Conservation (phyloP, 2,329 filamentous ascomycete species). For the Pseudogymnoascus sp. region DNA sequence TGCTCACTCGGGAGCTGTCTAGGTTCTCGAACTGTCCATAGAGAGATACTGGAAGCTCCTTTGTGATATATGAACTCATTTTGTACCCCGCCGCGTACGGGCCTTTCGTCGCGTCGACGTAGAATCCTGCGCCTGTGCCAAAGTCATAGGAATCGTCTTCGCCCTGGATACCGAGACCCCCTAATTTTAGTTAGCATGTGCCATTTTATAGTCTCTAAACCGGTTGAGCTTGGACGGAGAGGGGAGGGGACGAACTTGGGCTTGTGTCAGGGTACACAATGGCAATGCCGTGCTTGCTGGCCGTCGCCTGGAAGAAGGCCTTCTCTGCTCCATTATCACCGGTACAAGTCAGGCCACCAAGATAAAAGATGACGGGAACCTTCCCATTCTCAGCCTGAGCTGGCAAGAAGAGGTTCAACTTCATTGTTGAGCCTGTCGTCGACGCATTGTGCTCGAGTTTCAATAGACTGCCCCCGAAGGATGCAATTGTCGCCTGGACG, state of each 20-base stretch:
- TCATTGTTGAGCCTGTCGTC: constrained; percentile 79
- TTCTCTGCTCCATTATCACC: constrained; percentile 77
- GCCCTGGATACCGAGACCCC: constrained; percentile 68
- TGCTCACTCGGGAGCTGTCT: constrained; percentile 63
- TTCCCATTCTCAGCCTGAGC: constrained; percentile 55
- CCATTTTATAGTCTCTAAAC: neutral
- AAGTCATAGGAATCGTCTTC: constrained; percentile 91
- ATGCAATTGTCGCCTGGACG: constrained; percentile 80
- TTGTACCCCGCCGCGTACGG: constrained; percentile 75
- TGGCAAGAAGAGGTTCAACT: constrained; percentile 85
- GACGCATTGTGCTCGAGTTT: constrained; percentile 83
- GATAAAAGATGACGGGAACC: constrained; percentile 82
- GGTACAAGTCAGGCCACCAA: constrained; percentile 90
- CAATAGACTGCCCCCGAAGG: constrained; percentile 87
- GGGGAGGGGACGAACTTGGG: constrained; percentile 51
- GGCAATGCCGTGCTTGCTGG: constrained; percentile 75
- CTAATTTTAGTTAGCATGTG: constrained; percentile 30
- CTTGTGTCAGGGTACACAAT: constrained; percentile 92
- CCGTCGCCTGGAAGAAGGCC: constrained; percentile 85
- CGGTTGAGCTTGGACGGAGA: neutral
- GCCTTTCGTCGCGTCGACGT: constrained; percentile 72
- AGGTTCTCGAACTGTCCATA: constrained; percentile 65
- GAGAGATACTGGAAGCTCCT: constrained; percentile 73
- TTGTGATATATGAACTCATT: constrained; percentile 91
- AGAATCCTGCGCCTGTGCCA: constrained; percentile 86